Percentiles rank a stretch among this genome's conserved stretches.
These are phyloP conservation scores for Xylaria arbuscula DNA, from an alignment of 2,329 filamentous ascomycete genomes.

Conservation along the genomic window DNA sequence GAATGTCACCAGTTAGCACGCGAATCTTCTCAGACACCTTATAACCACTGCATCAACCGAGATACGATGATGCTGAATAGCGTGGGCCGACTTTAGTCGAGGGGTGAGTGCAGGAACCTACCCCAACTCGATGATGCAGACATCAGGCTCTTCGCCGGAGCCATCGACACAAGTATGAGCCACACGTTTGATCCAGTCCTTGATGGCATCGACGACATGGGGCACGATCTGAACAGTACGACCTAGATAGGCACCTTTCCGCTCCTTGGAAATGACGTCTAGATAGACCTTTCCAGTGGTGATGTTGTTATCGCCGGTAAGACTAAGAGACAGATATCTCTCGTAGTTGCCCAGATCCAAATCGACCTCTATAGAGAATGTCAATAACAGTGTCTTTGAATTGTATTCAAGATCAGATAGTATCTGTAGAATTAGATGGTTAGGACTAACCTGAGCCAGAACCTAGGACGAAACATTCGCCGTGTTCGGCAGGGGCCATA, in stretches of 20 bases:
- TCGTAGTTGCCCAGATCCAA: conserved; percentile 70
- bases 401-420: neutral
- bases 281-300: conserved; percentile 97
- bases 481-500: conserved; percentile 59
- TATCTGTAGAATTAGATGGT: neutral
- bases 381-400: conserved; percentile 8
- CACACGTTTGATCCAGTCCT: conserved; percentile 91
- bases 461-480: conserved; percentile 88
- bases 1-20: conserved; percentile 9
- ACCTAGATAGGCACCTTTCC: conserved; percentile 81
- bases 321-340: conserved; percentile 79
- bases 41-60: neutral
- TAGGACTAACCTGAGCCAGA: conserved; percentile 64
- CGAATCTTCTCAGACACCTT: neutral
- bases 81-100: neutral
- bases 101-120: conserved; percentile 15
- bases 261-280: conserved; percentile 80
- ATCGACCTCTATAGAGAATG: conserved; percentile 54
- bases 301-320: conserved; percentile 92
- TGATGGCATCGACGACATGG: conserved; percentile 90
- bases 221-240: conserved; percentile 92
- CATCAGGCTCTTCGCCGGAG: conserved; percentile 83
- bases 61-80: neutral
- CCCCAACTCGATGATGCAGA: conserved; percentile 76
- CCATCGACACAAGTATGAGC: conserved; percentile 88